Base-by-base conservation (phyloP, 176 grass and related monocot genomes). In the Avena sativa region DNA sequence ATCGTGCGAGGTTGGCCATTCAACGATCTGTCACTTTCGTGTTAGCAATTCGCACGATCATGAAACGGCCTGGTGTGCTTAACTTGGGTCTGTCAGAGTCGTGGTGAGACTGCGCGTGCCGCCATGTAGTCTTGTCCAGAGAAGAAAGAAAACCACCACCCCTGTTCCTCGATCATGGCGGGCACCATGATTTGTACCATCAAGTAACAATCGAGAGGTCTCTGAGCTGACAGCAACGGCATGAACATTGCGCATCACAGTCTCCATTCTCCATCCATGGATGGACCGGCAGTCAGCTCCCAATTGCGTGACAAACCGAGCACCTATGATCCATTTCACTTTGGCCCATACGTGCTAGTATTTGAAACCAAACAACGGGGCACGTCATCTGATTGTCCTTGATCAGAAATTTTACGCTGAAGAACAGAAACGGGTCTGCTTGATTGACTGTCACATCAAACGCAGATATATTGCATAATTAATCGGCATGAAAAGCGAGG, bases 121-220 rank as follows among this genome's bases (percentile, higher is more conserved):
- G 11, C 20, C 67, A 20, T 19, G 38, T 14, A 73, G 20, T 28
- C 26, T 8, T 49, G 80, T 60, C 60, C 50, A 83, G 16, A 21
- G 75, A 53, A 49, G 19, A 9, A 11, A 20, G 10, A 84, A 40
- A 40, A 4, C 38, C 38, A 19, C 23, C n/a, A 12, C 9, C n/a
- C 59, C 6, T 25, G 59, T 62, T 62, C 59, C 47, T 70, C 28
- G 20, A 71, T 78, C 20, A 55, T 81, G 48, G 82, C 49, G 61
- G 5, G 38, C 51, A 2, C 52, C 61, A 71, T 9, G n/a, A 78
- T 19, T 3, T 30, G 88, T 82, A 72, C 71, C 79, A 86, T 90
- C 62, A 30, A 82, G 52, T 63, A 34, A 71, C 79, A 86, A 82
- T 16, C 71, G 84, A 90, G 62, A 64, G 71, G 30, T 10, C 55